These are phyloP conservation scores for Carex arenaria DNA, from an alignment of 202 grass and related monocot genomes.

Conservation along the genomic window DNA sequence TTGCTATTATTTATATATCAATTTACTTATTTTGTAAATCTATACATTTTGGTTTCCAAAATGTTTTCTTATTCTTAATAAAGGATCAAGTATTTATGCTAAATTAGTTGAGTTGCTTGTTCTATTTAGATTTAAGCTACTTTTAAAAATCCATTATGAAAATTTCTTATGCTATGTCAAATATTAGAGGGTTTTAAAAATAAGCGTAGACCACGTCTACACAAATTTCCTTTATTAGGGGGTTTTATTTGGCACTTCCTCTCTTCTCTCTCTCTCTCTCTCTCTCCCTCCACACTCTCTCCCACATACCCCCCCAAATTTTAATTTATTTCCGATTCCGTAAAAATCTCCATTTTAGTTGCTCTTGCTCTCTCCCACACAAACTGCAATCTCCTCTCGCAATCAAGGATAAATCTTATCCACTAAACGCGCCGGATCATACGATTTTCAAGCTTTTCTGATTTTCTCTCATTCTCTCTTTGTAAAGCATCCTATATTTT, in stretches of 20 bases:
- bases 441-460: background rate
- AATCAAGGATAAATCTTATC: conserved; percentile 18
- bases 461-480: background rate
- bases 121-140: background rate
- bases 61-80: background rate
- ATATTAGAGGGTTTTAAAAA: background rate
- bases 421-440: background rate
- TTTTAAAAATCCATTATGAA: background rate
- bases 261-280: conserved; percentile 2
- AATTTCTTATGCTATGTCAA: background rate
- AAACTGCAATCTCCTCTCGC: background rate
- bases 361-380: background rate
- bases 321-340: background rate
- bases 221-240: background rate
- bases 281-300: background rate
- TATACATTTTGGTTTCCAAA: background rate
- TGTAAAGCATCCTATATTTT: background rate
- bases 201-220: background rate
- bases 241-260: conserved; percentile 25
- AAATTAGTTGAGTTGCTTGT: background rate
- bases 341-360: conserved; percentile 9
- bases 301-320: background rate
- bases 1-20: background rate
- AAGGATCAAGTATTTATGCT: background rate
- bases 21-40: background rate